Base-by-base conservation (phyloP, 176 grass and related monocot species). In the Raddia distichophylla region DNA sequence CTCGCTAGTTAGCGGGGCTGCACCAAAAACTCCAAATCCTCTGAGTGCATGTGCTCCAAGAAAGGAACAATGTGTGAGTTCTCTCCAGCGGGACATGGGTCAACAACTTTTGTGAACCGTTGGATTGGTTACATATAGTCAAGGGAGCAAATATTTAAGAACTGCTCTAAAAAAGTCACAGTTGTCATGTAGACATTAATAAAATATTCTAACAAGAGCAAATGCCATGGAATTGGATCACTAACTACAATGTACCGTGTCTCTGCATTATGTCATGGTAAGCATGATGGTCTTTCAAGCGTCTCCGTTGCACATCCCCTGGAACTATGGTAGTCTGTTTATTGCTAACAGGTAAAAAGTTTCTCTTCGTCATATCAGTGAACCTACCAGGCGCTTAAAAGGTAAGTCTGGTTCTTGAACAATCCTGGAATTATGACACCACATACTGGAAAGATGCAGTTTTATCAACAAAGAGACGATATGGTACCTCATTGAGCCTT, bases 401-500 rank as follows among this genome's bases (percentile, higher is more conserved):
- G 51, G 43, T 64, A 81, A 63, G 12, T 13, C n/a, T 54, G 69
- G 45, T 65, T 44, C 50, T 79, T 67, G 4, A 57, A 64, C n/a
- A 64, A 32, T 70, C 42, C 48, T 20, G 2, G 2, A 65, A 78
- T 73, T 73, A 13, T 46, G 11, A 42, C 49, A 80, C 33, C 17
- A 64, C 0, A 55, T 34, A 64, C 42, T 53, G 14, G n/a, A 75
- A 79, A 73, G 0, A 4, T 74, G 61, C 48, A 67, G 20, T 63
- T 83, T 60, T 71, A 68, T 44, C 60, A 70, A 45, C 35, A 70
- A 77, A 78, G 56, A 59, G 37, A 81, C 44, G 22, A 78, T 46
- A 76, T 71, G 45, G 48, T 86, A 99, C 96, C 96, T 99, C 93
- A n/a, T 99, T 99, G 73, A 99, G 89, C 85, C 55, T 99, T 89